phyloP scores from a whole-genome alignment of 805 yeast genomes.

The Candida fluviatilis region DNA sequence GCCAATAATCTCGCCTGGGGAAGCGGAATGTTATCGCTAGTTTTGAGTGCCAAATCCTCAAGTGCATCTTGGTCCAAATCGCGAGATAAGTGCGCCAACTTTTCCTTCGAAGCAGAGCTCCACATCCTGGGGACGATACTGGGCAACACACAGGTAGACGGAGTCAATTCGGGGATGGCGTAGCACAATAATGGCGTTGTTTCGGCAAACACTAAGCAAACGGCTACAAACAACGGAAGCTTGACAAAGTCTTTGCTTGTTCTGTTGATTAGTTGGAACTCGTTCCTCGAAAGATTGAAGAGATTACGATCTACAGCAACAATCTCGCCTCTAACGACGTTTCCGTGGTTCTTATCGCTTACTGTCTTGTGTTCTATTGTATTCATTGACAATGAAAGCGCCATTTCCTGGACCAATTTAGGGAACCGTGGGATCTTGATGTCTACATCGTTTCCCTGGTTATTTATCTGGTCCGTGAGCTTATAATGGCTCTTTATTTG shows the following conservation, averaged over 20 bases:
- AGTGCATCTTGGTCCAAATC: slow-evolving; percentile 7
- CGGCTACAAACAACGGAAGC: slow-evolving; percentile 48
- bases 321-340: slow-evolving; percentile 12
- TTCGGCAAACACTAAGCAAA: slow-evolving; percentile 50
- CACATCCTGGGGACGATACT: slow-evolving; percentile 35
- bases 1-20: slow-evolving; percentile 35
- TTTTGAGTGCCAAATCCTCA: slow-evolving; percentile 30
- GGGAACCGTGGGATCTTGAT: slow-evolving; percentile 28
- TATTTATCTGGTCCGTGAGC: slow-evolving; percentile 16
- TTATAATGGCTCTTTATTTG: slow-evolving; percentile 16
- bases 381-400: slow-evolving; percentile 30
- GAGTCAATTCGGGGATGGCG: slow-evolving; percentile 50
- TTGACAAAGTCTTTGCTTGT: slow-evolving; percentile 48
- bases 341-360: slow-evolving; percentile 6
- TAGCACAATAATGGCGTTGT: slow-evolving; percentile 51
- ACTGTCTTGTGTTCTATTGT: slow-evolving; percentile 31
- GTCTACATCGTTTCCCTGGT: slow-evolving; percentile 20
- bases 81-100: slow-evolving; percentile 10
- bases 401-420: slow-evolving; percentile 33
- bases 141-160: slow-evolving; percentile 57
- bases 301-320: slow-evolving; percentile 11
- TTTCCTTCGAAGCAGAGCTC: slow-evolving; percentile 15
- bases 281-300: slow-evolving; percentile 42
- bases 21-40: slow-evolving; percentile 45
- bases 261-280: slow-evolving; percentile 49